A percentile compares a stretch with the other conserved stretches of the same genome.
Evolutionary conservation across 352 stramenopile species (phyloP).

Genomic region (Globisporangium lucens): DNA sequence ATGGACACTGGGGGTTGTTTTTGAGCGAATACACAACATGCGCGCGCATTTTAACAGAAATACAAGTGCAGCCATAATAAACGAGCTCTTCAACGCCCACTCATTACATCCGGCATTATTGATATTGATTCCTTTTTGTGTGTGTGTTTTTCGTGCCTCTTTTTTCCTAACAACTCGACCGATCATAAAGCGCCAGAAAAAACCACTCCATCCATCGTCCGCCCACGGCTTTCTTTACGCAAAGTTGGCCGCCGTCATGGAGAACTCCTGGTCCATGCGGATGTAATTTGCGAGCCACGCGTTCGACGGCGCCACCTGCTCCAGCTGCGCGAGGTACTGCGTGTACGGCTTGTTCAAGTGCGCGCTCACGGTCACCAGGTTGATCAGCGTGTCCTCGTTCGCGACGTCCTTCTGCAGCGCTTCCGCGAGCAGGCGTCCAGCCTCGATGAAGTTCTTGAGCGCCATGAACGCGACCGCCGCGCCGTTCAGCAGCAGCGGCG

Average conservation of each 20-base stretch:
- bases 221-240: slow-evolving; percentile 25
- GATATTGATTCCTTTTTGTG: not conserved
- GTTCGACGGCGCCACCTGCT: slow-evolving; percentile 70
- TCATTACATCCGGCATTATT: no score
- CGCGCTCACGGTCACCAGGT: slow-evolving; percentile 89
- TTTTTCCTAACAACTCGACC: not conserved
- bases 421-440: slow-evolving; percentile 87
- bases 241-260: slow-evolving; percentile 64
- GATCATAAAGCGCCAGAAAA: not conserved
- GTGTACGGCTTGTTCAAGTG: slow-evolving; percentile 87
- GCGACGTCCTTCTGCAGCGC: slow-evolving; percentile 78
- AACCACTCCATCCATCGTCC: not conserved
- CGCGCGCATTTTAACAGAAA: not conserved
- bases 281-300: slow-evolving; percentile 72
- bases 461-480: slow-evolving; percentile 91
- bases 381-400: slow-evolving; percentile 93
- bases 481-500: slow-evolving; percentile 90
- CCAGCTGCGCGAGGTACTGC: slow-evolving; percentile 78
- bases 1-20: not conserved
- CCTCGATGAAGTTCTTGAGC: slow-evolving; percentile 87
- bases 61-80: not conserved
- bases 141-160: not conserved
- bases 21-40: not conserved
- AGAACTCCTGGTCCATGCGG: slow-evolving; percentile 64
- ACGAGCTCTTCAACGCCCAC: not conserved